Evolutionary conservation across 2,329 filamentous ascomycete genomes (phyloP).

Genomic region (Knufia fluminis): DNA sequence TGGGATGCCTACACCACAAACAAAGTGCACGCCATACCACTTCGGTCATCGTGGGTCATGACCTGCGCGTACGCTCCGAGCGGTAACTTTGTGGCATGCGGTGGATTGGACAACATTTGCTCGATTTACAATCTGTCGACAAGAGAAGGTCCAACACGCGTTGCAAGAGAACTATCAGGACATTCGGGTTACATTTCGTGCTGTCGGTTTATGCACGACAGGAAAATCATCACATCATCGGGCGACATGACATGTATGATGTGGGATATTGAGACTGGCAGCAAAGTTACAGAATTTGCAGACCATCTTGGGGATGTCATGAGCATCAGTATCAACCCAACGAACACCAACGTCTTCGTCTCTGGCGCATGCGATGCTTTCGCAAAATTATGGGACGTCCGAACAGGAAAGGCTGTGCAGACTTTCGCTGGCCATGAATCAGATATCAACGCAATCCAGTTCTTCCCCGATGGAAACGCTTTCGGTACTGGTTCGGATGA

Average conservation of each 20-base stretch:
- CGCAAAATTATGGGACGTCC: conserved; percentile 97
- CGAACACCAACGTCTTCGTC: conserved; percentile 98
- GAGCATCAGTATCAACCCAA: conserved; percentile 99
- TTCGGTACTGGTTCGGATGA: conserved; percentile 98
- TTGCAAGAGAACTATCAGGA: conserved; percentile 88
- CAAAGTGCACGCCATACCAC: conserved; percentile 96
- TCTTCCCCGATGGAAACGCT: conserved; percentile 97
- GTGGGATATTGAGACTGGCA: conserved; percentile 97
- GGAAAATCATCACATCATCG: conserved; percentile 93
- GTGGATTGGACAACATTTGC: conserved; percentile 98
- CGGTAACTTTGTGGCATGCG: conserved; percentile 96
- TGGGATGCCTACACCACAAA: conserved; percentile 99
- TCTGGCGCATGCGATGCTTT: conserved; percentile 99
- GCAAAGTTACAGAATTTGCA: conserved; percentile 95
- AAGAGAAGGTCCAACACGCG: conserved; percentile 90
- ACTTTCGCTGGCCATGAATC: conserved; percentile 98
- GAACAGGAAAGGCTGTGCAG: conserved; percentile 94
- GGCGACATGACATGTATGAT: conserved; percentile 99
- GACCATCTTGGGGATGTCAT: conserved; percentile 98
- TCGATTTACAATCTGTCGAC: conserved; percentile 99
- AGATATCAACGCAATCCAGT: conserved; percentile 98
- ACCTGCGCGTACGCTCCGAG: conserved; percentile 98
- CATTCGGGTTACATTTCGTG: conserved; percentile 96
- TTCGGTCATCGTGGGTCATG: conserved; percentile 99
- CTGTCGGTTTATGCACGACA: conserved; percentile 98